phyloP scores from a whole-genome alignment of 108 stramenopile genomes.

The Cylindrotheca fusiformis region DNA sequence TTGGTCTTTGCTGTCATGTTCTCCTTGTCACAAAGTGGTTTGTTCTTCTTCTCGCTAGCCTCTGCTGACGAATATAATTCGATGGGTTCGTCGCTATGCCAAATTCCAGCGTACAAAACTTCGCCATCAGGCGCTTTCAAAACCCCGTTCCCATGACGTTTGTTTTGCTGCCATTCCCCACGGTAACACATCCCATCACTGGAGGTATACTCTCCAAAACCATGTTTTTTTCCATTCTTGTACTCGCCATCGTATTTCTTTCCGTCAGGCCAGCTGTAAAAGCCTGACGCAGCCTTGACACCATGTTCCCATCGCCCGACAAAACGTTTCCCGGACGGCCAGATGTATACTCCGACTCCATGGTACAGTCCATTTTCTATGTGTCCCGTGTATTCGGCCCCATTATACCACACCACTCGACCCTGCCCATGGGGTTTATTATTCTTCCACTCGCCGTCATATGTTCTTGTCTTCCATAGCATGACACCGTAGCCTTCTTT shows the following conservation, averaged over 20 bases:
- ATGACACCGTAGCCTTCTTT: conserved; percentile 48
- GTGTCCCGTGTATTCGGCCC: conserved; percentile 39
- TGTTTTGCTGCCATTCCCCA: conserved; percentile 39
- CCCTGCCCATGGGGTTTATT: conserved; percentile 43
- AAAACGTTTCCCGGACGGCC: conserved; percentile 37
- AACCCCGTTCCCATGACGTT: conserved; percentile 38
- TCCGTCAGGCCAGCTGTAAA: conserved; percentile 34
- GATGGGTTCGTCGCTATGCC: conserved; percentile 27
- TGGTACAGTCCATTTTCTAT: conserved; percentile 41
- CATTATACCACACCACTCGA: conserved; percentile 44
- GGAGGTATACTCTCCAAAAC: conserved; percentile 46
- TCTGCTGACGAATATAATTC: too few relatives aligned
- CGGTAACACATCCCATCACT: conserved; percentile 38
- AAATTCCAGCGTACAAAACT: conserved; percentile 28
- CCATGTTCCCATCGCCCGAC: conserved; percentile 40
- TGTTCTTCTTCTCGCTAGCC: too few relatives aligned
- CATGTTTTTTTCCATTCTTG: conserved; percentile 37
- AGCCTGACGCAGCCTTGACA: conserved; percentile 34
- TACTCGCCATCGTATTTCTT: conserved; percentile 43
- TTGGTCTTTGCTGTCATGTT: too few relatives aligned
- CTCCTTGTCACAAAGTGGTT: too few relatives aligned
- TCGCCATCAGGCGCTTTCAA: conserved; percentile 19
- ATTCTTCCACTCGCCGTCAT: conserved; percentile 45
- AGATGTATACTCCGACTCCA: conserved; percentile 38
- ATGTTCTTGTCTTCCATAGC: conserved; percentile 39